phyloP scores from a whole-genome alignment of 306 rosid genomes.

The Prinsepia uniflora region DNA sequence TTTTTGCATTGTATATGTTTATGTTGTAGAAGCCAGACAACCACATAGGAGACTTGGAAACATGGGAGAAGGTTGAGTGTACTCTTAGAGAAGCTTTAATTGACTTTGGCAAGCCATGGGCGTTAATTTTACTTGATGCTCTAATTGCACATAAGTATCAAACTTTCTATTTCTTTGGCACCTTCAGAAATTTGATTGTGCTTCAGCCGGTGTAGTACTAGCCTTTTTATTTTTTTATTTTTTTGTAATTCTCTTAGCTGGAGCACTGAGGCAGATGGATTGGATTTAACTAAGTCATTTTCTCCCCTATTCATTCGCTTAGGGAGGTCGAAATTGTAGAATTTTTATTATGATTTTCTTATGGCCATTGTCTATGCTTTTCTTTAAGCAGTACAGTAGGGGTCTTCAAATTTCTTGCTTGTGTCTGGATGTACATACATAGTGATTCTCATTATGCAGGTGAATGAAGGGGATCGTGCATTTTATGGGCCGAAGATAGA shows the following conservation, averaged over 20 bases:
- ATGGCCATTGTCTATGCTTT: background rate
- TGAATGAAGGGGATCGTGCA: slow-evolving; percentile 92
- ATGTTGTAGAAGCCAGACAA: slow-evolving; percentile 77
- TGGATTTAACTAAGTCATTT: background rate
- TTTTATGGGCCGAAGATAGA: slow-evolving; percentile 95
- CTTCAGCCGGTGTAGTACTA: background rate
- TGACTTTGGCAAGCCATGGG: slow-evolving; percentile 91
- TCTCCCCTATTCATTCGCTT: background rate
- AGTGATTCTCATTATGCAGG: slow-evolving; percentile 35
- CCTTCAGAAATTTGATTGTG: background rate
- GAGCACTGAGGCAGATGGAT: background rate
- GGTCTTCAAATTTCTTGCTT: slow-evolving; percentile 11
- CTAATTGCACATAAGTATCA: background rate
- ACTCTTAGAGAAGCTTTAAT: slow-evolving; percentile 77
- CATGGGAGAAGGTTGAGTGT: slow-evolving; percentile 92
- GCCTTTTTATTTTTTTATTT: background rate
- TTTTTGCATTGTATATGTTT: background rate
- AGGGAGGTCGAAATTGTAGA: background rate
- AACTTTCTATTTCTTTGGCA: too few relatives aligned
- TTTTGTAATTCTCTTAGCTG: background rate
- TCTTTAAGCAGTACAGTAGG: slow-evolving; percentile 11
- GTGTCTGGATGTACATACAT: slow-evolving; percentile 37
- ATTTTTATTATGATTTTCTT: background rate
- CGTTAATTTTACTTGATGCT: slow-evolving; percentile 38
- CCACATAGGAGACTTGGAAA: slow-evolving; percentile 61